Base-by-base conservation (phyloP, 2,329 filamentous ascomycete genomes). In the Penicillium occitanis region DNA sequence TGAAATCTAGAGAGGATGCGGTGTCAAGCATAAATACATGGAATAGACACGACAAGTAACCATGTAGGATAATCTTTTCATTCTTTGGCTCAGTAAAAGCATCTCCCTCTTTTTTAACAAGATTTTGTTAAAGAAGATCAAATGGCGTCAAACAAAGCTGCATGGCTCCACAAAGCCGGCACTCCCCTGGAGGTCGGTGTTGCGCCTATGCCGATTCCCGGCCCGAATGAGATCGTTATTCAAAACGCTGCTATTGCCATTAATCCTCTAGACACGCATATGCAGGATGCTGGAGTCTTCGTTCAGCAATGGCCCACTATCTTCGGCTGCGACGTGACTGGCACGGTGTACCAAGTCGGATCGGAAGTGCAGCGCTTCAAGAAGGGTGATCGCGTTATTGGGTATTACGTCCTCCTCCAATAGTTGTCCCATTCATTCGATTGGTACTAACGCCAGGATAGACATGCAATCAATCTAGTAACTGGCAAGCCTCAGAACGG, bases 351-450 rank as follows among this genome's bases (percentile, higher is more conserved):
- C 28, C 3, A 61, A 25, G 40, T 64, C 1, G 66, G 66, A n/a
- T 35, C 61, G 11, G 55, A 63, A 30, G 53, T 61, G 4, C 70
- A 68, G 11, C 67, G 64, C 5, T 74, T 75, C 66, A 70, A 71
- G 22, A 65, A 66, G 2, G 75, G 75, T 11, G 72, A 76, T 61
- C 70, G 74, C 2, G 73, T 77, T 19, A 57, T 75, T 22, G 73
- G 69, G 53, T 67, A 70, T 6, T 7, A 17, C 7, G 3, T 35
- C 33, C 25, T 30, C 22, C 2, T 22, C 30, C 25, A 35, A 44
- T 11, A 2, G 10, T 51, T 35, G 25, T 55, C 7, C 11, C 30
- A 35, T 11, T 35, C 28, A 22, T 55, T 59, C 17, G 22, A 25
- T 10, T 22, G 14, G 55, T 59, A 22, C 5, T 59, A 42, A 59